These are phyloP conservation scores for Tricholoma sp. DNA, from an alignment of 768 basidiomycete species.

Conservation along the genomic window DNA sequence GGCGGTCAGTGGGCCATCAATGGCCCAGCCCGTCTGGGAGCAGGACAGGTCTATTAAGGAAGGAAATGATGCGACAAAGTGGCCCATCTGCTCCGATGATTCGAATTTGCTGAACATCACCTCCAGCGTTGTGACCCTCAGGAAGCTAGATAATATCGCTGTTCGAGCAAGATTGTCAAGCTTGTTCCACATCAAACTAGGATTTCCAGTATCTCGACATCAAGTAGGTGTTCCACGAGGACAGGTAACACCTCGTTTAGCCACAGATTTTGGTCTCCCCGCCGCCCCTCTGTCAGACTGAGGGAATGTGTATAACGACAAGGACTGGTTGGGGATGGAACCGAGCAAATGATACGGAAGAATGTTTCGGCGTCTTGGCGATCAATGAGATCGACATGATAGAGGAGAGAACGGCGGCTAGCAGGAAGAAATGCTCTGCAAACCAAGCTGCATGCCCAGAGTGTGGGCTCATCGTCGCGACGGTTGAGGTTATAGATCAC, in stretches of 20 bases:
- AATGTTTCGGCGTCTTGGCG: background rate
- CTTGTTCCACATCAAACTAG: background rate
- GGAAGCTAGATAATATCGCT: background rate
- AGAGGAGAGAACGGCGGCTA: background rate
- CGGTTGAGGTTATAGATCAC: background rate
- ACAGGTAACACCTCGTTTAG: background rate
- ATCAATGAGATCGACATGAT: background rate
- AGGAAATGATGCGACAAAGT: background rate
- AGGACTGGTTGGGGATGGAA: background rate
- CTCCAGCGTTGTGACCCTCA: background rate
- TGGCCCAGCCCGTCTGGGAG: background rate
- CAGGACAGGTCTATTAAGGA: background rate
- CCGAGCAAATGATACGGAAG: background rate
- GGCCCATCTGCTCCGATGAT: background rate
- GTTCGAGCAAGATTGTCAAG: background rate
- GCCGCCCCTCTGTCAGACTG: background rate
- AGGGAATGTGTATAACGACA: background rate
- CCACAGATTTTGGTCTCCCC: background rate
- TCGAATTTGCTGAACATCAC: background rate
- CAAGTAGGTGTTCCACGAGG: background rate
- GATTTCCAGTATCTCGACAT: background rate
- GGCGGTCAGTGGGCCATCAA: background rate
- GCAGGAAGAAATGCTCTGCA: background rate
- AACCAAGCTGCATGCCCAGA: background rate
- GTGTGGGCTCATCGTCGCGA: background rate